A percentile compares a stretch with the other conserved stretches of the same genome.
Conservation (phyloP, 2,329 filamentous ascomycete genomes). For the Trichoderma polysporum region DNA sequence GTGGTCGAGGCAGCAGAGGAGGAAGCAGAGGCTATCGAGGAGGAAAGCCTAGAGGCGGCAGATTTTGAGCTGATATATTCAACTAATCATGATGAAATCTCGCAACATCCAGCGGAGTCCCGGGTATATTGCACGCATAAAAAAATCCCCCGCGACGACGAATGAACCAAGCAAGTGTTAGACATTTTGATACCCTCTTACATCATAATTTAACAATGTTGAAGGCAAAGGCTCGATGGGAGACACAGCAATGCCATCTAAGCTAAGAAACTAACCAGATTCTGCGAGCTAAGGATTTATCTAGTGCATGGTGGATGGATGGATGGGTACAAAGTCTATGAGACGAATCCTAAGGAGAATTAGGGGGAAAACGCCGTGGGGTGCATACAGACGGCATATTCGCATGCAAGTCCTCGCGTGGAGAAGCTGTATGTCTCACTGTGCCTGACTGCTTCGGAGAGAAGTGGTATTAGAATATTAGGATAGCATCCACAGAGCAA, state of each 20-base stretch:
- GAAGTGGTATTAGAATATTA: not conserved
- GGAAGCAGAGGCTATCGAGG: conserved; percentile 4
- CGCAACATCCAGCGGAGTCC: not conserved
- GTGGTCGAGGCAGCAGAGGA: conserved; percentile 24
- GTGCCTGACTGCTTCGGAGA: not conserved
- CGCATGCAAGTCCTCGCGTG: not conserved
- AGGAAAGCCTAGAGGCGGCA: not conserved
- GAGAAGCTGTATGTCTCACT: not conserved
- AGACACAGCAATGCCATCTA: not conserved
- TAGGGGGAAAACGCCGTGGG: not conserved
- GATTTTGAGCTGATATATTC: not conserved
- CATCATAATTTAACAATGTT: not conserved
- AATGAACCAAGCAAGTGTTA: conserved; percentile 9
- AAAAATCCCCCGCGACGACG: not conserved
- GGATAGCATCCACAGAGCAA: not conserved
- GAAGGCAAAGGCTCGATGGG: not conserved
- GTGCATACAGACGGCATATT: not conserved
- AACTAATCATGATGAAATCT: not conserved
- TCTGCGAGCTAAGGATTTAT: not conserved
- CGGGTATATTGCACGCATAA: not conserved
- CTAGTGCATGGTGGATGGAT: not conserved
- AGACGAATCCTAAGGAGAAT: not conserved
- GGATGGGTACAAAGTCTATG: not conserved
- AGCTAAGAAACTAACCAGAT: not conserved
- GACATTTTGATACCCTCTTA: conserved; percentile 19